Evolutionary conservation across 2,329 filamentous ascomycete genomes (phyloP).

Genomic region (Cordyceps javanica): DNA sequence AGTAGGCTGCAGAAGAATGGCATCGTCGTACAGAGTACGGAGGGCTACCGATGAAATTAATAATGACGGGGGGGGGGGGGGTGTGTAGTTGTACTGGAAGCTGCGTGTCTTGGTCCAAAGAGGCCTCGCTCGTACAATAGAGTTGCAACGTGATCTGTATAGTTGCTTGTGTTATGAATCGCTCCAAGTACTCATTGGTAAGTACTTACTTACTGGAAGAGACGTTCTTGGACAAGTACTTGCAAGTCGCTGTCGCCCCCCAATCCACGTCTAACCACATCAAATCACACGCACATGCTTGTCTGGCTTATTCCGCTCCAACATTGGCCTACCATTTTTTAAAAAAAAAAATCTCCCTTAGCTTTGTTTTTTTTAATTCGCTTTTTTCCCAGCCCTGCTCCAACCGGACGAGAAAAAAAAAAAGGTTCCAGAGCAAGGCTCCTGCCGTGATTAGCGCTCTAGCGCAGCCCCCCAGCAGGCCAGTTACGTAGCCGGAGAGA

Average conservation of each 20-base stretch:
- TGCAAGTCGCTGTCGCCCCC: neutral
- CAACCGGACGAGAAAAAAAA: neutral
- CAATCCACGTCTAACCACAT: too few relatives aligned
- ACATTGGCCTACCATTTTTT: neutral
- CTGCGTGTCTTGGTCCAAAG: too few relatives aligned
- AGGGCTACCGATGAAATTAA: too few relatives aligned
- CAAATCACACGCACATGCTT: neutral
- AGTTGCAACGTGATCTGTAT: too few relatives aligned
- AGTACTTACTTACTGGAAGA: neutral
- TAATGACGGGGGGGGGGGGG: too few relatives aligned
- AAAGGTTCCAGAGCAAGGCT: neutral
- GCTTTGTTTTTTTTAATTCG: neutral
- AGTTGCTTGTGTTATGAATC: too few relatives aligned
- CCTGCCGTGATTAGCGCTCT: slow-evolving; percentile 4
- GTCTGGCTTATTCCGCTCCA: neutral
- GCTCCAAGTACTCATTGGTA: too few relatives aligned
- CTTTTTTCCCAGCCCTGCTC: neutral
- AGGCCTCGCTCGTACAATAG: too few relatives aligned
- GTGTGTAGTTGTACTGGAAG: too few relatives aligned
- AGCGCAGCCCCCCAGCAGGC: neutral
- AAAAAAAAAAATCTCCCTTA: too few relatives aligned
- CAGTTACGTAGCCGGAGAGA: neutral
- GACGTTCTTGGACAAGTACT: neutral
- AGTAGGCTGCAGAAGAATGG: too few relatives aligned
- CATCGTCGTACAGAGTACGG: too few relatives aligned